A percentile compares a stretch with the other conserved stretches of the same genome.
phyloP scores from a whole-genome alignment of 1,139 yeast species.

The Lodderomyces pseudojiufengensis region DNA sequence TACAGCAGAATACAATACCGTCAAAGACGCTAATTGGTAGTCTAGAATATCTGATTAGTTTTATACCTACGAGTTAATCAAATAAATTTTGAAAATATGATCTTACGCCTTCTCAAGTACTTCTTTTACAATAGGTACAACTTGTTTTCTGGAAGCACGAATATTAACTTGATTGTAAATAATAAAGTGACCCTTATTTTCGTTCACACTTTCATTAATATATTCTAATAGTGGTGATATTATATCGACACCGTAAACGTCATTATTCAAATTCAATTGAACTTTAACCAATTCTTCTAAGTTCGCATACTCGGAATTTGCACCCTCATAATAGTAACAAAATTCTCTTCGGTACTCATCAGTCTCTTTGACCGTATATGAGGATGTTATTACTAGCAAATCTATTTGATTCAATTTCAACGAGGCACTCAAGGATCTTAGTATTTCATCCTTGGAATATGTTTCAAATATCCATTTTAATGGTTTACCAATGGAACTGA shows the following conservation, averaged over 20 bases:
- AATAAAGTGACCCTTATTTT: slow-evolving; percentile 15
- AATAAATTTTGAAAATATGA: no score
- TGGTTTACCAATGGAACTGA: slow-evolving; percentile 70
- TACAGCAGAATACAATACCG: slow-evolving; percentile 3
- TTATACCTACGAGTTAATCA: slow-evolving; percentile 9
- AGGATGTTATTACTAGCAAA: slow-evolving; percentile 57
- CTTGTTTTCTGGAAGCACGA: slow-evolving; percentile 76
- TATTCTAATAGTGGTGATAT: slow-evolving; percentile 14
- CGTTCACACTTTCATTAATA: slow-evolving; percentile 6
- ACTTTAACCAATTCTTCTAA: slow-evolving; percentile 25
- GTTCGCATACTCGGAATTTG: slow-evolving; percentile 17
- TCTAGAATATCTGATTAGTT: slow-evolving; percentile 11
- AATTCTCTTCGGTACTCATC: slow-evolving; percentile 56
- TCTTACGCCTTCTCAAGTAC: slow-evolving; percentile 29
- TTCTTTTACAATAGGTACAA: slow-evolving; percentile 60
- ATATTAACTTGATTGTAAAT: slow-evolving; percentile 52
- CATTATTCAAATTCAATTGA: slow-evolving; percentile 28
- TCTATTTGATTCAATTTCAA: slow-evolving; percentile 44
- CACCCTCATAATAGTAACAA: slow-evolving; percentile 28
- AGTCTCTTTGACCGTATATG: slow-evolving; percentile 44
- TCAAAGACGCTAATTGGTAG: slow-evolving; percentile 9
- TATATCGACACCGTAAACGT: slow-evolving; percentile 16
- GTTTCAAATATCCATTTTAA: slow-evolving; percentile 50
- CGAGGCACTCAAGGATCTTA: slow-evolving; percentile 33
- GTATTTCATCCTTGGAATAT: slow-evolving; percentile 31